Evolutionary conservation across 768 basidiomycete genomes (phyloP), one percentile per base, ranked within the genome.

Genomic region (Pleurotus citrinopileatus): DNA sequence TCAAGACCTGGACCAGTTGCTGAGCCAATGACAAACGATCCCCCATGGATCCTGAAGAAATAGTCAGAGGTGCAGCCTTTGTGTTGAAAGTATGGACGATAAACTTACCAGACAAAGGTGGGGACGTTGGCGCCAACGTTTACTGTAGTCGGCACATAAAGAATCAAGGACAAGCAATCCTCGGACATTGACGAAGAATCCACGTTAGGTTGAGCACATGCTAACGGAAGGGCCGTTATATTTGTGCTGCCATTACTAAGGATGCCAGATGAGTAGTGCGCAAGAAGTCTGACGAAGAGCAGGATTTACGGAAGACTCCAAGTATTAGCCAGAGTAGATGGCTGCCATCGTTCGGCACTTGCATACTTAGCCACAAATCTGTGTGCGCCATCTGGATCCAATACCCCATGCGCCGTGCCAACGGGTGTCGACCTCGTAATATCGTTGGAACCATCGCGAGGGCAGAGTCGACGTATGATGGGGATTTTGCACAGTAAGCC

Each of bases 121-220:
- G 86, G 79, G 0, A 70, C 74, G 40, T 60, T 59, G 67, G 62
- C 76, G 64, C 59, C 60, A 52, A 52, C 5, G 47, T 60, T 57
- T 37, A 69, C 72, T 1, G 72, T 63, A 5, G 72, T 22, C 67
- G 4, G 89, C 2, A 85, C 81, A 63, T 90, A 93, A 26, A 88
- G 72, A 22, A 89, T 70, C 74, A 91, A 82, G 19, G 84, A 91
- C 42, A 96, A 74, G 65, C 93, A 96, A 65, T 94, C 89, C 67
- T 94, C 93, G 1, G 74, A 77, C 68, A 70, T 79, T 3, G 67
- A 63, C n/a, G 80, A 79, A 26, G 73, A 57, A 60, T 78, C 72
- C 10, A 81, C 70, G 56, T 60, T 69, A 42, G 71, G 69, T 65
- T 94, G 93, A 7, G 89, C 86, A 65, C 92, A 95, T 6, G 82